Percentiles rank a stretch among this genome's conserved stretches.
These are phyloP conservation scores for Globisporangium apiculatum DNA, from an alignment of 352 stramenopile species.

Conservation along the genomic window DNA sequence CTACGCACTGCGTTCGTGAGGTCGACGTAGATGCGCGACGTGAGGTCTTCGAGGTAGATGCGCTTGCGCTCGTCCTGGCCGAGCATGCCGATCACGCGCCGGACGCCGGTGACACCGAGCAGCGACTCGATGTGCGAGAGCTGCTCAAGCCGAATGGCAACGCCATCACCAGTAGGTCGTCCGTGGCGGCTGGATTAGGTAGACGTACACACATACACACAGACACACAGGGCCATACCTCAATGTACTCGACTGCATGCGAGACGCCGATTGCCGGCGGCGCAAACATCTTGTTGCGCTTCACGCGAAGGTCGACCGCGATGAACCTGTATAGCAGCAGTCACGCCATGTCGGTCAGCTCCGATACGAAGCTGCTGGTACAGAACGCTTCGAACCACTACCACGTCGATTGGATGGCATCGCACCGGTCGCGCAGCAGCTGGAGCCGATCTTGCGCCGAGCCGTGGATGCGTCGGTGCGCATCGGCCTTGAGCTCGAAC, in stretches of 20 bases:
- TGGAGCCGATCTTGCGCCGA: conserved; percentile 47
- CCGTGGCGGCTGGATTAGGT: background rate
- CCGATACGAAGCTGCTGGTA: too few relatives aligned
- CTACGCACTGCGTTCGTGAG: conserved; percentile 33
- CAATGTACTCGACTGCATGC: conserved; percentile 60
- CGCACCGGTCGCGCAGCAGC: conserved; percentile 53
- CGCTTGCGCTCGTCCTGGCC: conserved; percentile 75
- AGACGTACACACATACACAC: conserved; percentile 1
- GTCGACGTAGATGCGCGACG: conserved; percentile 74
- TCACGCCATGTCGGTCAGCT: background rate
- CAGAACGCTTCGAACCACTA: too few relatives aligned
- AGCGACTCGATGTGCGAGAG: conserved; percentile 85
- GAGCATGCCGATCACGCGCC: conserved; percentile 80
- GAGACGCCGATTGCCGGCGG: conserved; percentile 46
- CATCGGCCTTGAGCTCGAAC: conserved; percentile 65
- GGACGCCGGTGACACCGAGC: conserved; percentile 66
- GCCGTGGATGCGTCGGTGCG: conserved; percentile 49
- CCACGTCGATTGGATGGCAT: background rate
- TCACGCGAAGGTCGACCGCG: conserved; percentile 64
- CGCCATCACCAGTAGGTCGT: too few relatives aligned
- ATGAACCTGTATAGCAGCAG: conserved; percentile 30
- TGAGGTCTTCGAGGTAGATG: conserved; percentile 79
- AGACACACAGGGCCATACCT: conserved; percentile 19
- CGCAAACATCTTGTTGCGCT: conserved; percentile 79
- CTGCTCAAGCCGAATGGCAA: conserved; percentile 11